These are phyloP conservation scores for Metschnikowia colocasiae DNA, from an alignment of 805 yeast genomes.

Conservation along the genomic window DNA sequence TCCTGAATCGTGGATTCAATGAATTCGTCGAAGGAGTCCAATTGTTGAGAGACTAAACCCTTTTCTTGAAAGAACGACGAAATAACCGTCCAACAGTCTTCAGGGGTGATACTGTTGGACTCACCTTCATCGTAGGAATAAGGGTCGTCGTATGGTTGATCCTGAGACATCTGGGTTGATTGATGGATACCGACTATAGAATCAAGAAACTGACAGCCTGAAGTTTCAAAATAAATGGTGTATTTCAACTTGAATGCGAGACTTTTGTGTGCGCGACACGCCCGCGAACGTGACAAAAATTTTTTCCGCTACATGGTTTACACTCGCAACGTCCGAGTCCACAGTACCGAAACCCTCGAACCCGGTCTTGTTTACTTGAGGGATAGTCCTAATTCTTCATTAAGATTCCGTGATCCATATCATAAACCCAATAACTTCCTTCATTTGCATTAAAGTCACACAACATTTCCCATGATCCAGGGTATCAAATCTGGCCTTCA, in stretches of 20 bases:
- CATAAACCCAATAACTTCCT: background rate
- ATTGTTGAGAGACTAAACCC: constrained; percentile 96
- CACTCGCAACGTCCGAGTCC: constrained; percentile 3
- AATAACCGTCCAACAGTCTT: constrained; percentile 99
- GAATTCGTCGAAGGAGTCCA: constrained; percentile 97
- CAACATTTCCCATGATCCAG: background rate
- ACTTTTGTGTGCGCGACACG: constrained; percentile 7
- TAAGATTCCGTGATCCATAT: background rate
- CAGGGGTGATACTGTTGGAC: constrained; percentile 74
- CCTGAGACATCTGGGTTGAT: constrained; percentile 17
- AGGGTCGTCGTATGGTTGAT: constrained; percentile 46
- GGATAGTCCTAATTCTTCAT: background rate
- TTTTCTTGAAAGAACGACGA: constrained; percentile 94
- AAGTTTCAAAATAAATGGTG: background rate
- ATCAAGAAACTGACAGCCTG: constrained; percentile 4
- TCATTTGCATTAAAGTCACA: background rate
- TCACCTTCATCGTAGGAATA: constrained; percentile 62
- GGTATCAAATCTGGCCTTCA: constrained; percentile 5
- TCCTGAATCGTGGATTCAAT: constrained; percentile 96
- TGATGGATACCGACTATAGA: constrained; percentile 4
- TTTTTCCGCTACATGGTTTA: constrained; percentile 3
- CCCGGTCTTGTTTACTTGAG: background rate
- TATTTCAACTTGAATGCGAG: constrained; percentile 5
- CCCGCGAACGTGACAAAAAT: constrained; percentile 12
- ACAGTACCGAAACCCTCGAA: background rate